Evolutionary conservation across 139 green algal species (phyloP).

Genomic region (Chlorella sp.): DNA sequence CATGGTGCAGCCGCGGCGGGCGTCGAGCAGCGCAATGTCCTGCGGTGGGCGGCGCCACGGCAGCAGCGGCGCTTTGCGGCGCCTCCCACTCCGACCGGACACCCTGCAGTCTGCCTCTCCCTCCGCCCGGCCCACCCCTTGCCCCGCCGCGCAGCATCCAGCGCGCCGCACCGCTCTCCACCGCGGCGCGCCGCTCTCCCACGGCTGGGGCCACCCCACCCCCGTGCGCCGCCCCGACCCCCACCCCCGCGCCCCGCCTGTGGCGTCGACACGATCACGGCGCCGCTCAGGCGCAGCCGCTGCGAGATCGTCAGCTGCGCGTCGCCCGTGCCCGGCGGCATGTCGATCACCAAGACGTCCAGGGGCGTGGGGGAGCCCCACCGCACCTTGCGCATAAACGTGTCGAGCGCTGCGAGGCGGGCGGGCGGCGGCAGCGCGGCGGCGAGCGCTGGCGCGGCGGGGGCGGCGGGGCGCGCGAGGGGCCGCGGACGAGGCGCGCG

Average conservation of each 20-base stretch:
- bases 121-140: too few species aligned
- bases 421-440: too few species aligned
- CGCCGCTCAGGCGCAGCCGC: constrained; percentile 74
- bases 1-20: constrained; percentile 75
- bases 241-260: constrained; percentile 67
- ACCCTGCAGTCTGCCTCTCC: too few species aligned
- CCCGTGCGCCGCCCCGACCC: too few species aligned
- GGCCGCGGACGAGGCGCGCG: too few species aligned
- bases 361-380: constrained; percentile 87
- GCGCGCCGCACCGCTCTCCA: too few species aligned
- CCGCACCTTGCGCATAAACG: constrained; percentile 73
- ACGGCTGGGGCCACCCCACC: too few species aligned
- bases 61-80: not conserved
- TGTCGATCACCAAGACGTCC: constrained; percentile 93
- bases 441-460: too few species aligned
- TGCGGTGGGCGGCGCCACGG: not conserved
- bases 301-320: constrained; percentile 83
- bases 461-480: too few species aligned
- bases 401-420: constrained; percentile 85
- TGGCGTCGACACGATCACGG: constrained; percentile 89
- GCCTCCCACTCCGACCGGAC: too few species aligned
- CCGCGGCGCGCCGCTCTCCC: too few species aligned
- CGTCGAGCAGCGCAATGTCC: constrained; percentile 73
- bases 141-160: too few species aligned
- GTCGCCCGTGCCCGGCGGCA: constrained; percentile 83